phyloP scores from a whole-genome alignment of 331 rosid genomes.

The Pyracantha coccinea region DNA sequence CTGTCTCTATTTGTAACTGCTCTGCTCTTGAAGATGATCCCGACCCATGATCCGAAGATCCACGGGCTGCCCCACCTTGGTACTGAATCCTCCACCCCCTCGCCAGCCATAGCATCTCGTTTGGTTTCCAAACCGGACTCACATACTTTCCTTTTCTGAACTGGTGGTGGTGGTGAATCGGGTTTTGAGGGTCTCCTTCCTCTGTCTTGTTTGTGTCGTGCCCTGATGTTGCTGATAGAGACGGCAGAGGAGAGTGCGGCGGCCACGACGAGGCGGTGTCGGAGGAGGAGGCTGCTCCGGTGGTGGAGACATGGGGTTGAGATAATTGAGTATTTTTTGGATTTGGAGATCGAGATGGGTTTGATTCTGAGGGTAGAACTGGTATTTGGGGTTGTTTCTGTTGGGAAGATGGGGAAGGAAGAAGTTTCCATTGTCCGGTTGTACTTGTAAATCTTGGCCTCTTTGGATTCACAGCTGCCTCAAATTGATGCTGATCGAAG shows the following conservation, averaged over 20 bases:
- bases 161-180: conserved; percentile 61
- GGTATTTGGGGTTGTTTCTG: conserved; percentile 37
- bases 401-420: conserved; percentile 59
- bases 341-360: conserved; percentile 37
- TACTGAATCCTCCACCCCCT: conserved; percentile 81
- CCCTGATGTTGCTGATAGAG: conserved; percentile 32
- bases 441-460: conserved; percentile 50
- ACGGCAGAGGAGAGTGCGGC: conserved; percentile 46
- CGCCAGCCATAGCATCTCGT: conserved; percentile 92
- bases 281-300: conserved; percentile 51
- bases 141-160: conserved; percentile 84
- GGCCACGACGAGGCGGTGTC: conserved; percentile 77
- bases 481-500: conserved; percentile 45
- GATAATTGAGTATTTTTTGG: neutral
- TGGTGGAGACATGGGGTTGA: neutral
- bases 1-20: conserved; percentile 9
- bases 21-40: conserved; percentile 33
- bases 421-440: conserved; percentile 79
- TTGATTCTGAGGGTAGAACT: conserved; percentile 40
- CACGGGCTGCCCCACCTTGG: conserved; percentile 30
- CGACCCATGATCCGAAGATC: conserved; percentile 13
- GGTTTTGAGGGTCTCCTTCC: conserved; percentile 35
- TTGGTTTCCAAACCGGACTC: conserved; percentile 98
- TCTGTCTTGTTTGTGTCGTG: conserved; percentile 41
- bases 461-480: conserved; percentile 48